Base-by-base conservation (phyloP, 2,329 filamentous ascomycete genomes). In the Graphilbum fragrans region DNA sequence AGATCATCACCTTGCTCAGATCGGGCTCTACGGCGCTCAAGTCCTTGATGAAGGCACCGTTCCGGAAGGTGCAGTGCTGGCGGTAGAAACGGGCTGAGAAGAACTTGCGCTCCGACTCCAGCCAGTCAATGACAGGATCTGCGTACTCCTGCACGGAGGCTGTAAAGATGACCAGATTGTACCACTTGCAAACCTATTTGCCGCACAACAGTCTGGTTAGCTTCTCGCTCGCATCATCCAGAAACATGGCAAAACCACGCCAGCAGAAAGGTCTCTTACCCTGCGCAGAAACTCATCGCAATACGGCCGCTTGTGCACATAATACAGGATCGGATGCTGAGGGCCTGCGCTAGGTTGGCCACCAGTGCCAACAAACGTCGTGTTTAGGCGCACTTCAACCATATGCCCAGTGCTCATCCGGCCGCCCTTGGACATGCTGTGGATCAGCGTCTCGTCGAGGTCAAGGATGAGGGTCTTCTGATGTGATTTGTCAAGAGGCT, bases 111-210 rank as follows among this genome's bases (percentile, higher is more conserved):
- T 98, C 92, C 50, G 86, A 80, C 63, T 98, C 92, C 45, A 98
- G 73, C 87, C 88, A 96, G 69, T 98, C 92, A 57, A 98, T 96
- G 43, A 98, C 92, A 0, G 92, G 92, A 60, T 98, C 92, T 43
- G 92, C 92, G 55, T 98, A 98, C 60, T 98, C 92, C 59, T 98
- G 92, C 31, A 98, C 92, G 18, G 87, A 94, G 3, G 92, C 92
- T 10, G 92, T 98, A 60, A 98, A 98, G 37, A 96, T 72, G 39
- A 98, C 86, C 16, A 98, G 69, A 58, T 95, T 96, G 65, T 93
- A 98, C 92, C 92, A 98, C 65, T 94, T 94, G 69, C 80, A 87
- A 37, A 95, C 78, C 69, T 92, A 32, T 18, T 32, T 22, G 3
- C 12, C 19, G 29, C 29, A 9, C 29, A 18, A 12, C 32, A 34